Evolutionary conservation across 2,329 filamentous ascomycete species (phyloP).

Genomic region (Aureobasidium melanogenum): DNA sequence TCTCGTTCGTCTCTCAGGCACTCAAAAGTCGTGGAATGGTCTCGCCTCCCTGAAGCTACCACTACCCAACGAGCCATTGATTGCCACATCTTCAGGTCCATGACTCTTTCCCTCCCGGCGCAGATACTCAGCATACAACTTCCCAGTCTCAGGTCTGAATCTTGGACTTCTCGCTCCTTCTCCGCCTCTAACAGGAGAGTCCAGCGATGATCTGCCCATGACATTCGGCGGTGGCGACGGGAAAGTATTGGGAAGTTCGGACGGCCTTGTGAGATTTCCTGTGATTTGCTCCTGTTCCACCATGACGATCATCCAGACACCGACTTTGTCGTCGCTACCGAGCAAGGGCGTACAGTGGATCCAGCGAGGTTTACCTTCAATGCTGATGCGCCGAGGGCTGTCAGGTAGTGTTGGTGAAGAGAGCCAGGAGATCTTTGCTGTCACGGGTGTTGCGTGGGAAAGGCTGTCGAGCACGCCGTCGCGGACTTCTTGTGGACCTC

Average conservation of each 20-base stretch:
- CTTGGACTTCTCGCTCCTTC: conserved; percentile 12
- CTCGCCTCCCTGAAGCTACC: background rate
- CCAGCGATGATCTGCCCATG: background rate
- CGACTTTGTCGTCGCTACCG: conserved; percentile 33
- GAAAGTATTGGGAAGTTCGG: conserved; percentile 5
- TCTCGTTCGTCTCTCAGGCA: background rate
- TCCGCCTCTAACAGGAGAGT: conserved; percentile 3
- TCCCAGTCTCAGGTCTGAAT: conserved; percentile 20
- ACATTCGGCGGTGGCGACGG: background rate
- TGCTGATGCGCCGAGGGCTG: conserved; percentile 4
- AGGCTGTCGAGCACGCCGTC: conserved; percentile 32
- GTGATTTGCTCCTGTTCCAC: conserved; percentile 31
- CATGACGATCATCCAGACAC: conserved; percentile 41
- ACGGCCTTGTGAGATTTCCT: conserved; percentile 16
- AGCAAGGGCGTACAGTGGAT: conserved; percentile 37
- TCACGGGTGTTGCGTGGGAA: conserved; percentile 30
- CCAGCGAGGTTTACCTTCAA: conserved; percentile 29
- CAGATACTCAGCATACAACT: conserved; percentile 30
- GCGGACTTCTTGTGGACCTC: conserved; percentile 29
- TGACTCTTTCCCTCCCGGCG: conserved; percentile 20
- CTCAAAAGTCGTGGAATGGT: conserved; percentile 6
- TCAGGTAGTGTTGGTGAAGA: conserved; percentile 13
- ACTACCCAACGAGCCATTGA: background rate
- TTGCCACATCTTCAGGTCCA: background rate
- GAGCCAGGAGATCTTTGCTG: conserved; percentile 36